phyloP scores from a whole-genome alignment of 2,329 filamentous ascomycete genomes.

The Pestalotiopsis sp. region DNA sequence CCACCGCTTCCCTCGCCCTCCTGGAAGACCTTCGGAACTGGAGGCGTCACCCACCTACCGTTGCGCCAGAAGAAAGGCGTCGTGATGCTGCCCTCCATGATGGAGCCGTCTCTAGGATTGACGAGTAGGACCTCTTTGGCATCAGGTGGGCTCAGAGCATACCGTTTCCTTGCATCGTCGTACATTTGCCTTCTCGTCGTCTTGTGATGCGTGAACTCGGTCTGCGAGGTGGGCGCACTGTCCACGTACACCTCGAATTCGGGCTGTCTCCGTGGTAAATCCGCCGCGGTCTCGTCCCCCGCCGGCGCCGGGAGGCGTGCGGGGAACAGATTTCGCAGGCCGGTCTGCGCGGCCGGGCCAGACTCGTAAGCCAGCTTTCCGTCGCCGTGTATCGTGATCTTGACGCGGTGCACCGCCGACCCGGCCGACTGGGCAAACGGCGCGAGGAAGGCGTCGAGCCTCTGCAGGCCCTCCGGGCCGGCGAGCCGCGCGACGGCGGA shows the following conservation, averaged over 20 bases:
- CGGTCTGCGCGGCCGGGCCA: constrained; percentile 24
- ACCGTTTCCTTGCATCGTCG: constrained; percentile 66
- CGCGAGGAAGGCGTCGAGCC: constrained; percentile 43
- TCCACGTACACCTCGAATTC: constrained; percentile 51
- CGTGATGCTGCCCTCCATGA: constrained; percentile 87
- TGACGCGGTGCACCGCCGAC: constrained; percentile 50
- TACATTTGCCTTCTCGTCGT: constrained; percentile 78
- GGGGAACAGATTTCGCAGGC: constrained; percentile 58
- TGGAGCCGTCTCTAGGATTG: constrained; percentile 58
- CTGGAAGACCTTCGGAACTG: constrained; percentile 49
- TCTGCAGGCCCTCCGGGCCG: constrained; percentile 48
- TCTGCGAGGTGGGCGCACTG: constrained; percentile 40
- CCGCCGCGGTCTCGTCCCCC: neutral
- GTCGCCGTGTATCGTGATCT: constrained; percentile 54
- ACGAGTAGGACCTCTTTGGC: constrained; percentile 76
- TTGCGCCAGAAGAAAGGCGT: constrained; percentile 80
- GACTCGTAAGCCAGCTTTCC: constrained; percentile 50
- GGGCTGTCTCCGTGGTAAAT: constrained; percentile 26
- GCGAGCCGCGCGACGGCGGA: constrained; percentile 46
- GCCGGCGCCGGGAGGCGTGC: constrained; percentile 50
- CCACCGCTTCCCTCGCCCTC: constrained; percentile 65
- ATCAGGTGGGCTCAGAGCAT: constrained; percentile 53
- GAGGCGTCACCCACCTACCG: constrained; percentile 80
- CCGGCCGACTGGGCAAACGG: constrained; percentile 27
- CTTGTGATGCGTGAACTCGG: constrained; percentile 82